Percentiles rank a stretch among this genome's conserved stretches.
These are phyloP conservation scores for Eutrema heterophyllum DNA, from an alignment of 345 rosid species.

Conservation along the genomic window DNA sequence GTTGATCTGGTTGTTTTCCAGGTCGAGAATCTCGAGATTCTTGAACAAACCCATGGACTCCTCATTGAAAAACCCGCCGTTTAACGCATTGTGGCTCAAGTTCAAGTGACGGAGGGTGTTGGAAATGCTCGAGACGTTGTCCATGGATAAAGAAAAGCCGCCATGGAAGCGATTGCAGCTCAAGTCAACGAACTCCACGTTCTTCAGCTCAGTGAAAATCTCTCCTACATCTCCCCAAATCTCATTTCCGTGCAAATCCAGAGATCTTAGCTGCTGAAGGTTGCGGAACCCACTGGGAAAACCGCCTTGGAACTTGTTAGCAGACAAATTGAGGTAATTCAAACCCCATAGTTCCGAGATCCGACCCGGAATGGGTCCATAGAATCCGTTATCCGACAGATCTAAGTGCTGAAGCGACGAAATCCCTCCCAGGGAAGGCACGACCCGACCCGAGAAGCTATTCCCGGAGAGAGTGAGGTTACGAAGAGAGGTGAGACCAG, in stretches of 20 bases:
- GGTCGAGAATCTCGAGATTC: slow-evolving; percentile 66
- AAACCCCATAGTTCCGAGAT: slow-evolving; percentile 68
- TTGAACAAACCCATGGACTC: slow-evolving; percentile 57
- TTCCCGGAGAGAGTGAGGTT: slow-evolving; percentile 74
- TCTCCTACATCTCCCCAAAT: slow-evolving; percentile 55
- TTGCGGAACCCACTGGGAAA: slow-evolving; percentile 62
- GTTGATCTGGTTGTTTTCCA: slow-evolving; percentile 45
- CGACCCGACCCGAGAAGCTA: slow-evolving; percentile 76
- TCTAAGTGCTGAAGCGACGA: slow-evolving; percentile 65
- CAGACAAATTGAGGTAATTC: slow-evolving; percentile 64
- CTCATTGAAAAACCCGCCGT: slow-evolving; percentile 45
- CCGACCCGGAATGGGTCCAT: slow-evolving; percentile 86
- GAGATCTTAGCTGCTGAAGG: slow-evolving; percentile 65
- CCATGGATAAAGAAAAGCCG: slow-evolving; percentile 35
- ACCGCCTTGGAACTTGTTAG: slow-evolving; percentile 63
- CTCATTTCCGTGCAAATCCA: slow-evolving; percentile 64
- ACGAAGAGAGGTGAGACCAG: slow-evolving; percentile 46
- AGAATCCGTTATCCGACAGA: slow-evolving; percentile 71
- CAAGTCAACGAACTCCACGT: slow-evolving; percentile 78
- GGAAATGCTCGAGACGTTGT: slow-evolving; percentile 63
- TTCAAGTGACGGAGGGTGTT: slow-evolving; percentile 62
- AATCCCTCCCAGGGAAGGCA: slow-evolving; percentile 66
- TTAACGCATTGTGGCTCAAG: slow-evolving; percentile 58
- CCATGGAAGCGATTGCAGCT: slow-evolving; percentile 66
- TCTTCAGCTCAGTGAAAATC: slow-evolving; percentile 53